Evolutionary conservation across 139 green algal species (phyloP), one percentile per base, ranked within the genome.

Genomic region (Trebouxia sp.): DNA sequence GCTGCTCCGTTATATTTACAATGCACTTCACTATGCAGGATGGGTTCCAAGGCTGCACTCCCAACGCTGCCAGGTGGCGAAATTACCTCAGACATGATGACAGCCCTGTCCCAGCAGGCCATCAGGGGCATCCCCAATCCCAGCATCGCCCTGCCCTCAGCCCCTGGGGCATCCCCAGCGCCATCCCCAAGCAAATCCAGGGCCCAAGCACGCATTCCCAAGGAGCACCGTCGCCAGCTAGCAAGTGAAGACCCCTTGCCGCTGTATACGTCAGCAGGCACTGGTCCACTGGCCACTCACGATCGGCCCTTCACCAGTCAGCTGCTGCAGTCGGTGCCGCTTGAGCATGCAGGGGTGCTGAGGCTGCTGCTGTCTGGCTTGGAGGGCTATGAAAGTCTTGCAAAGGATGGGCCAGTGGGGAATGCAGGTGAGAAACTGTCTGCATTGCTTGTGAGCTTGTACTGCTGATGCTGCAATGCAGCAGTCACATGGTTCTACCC

Each of bases 301-400:
- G 55, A 41, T 26, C n/a, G 35, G 39, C 39, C 41, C 26, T 77
- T 77, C 12, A 37, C 14, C 69, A 56, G 41, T 41, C 69, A 77
- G 69, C 69, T 77, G 69, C 69, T 77, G 39, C 35, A 26, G 10
- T 77, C 69, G 24, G 69, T 30, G 26, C 69, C 38, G 41, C 37
- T 56, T 39, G 39, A 53, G 41, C 69, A n/a, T 30, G 26, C 24
- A 14, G 41, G 10, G 5, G 26, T 77, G 6, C n/a, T 28, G 10
- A 56, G 69, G 69, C 26, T 37, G 41, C 24, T 77, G 41, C 41
- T 77, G 26, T 41, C 26, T 8, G 43, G 39, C 2, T 77, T 39
- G 69, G 69, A 77, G 26, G 69, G 69, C 8, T 77, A 77, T 53
- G 69, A 77, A 39, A 56, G 41, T 26, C 69, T 55, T 8, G 26